Evolutionary conservation across 495 filamentous ascomycete genomes (phyloP), one percentile per base, ranked within the genome.

Genomic region (Chlorociboria aeruginascens): DNA sequence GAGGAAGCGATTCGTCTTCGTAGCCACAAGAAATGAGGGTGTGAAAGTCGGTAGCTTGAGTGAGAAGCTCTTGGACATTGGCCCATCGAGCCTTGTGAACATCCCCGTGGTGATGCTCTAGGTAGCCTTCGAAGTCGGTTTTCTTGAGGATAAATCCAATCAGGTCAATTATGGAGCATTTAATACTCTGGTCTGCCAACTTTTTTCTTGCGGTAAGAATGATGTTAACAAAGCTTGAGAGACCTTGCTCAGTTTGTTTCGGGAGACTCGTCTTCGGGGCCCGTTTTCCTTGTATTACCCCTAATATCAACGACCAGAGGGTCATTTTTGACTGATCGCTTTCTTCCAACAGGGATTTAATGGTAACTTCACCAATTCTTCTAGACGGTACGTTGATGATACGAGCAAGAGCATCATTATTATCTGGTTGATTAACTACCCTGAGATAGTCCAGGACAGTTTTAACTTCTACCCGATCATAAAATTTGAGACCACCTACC

Each of bases 391-490:
- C 72, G 61, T 97, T 97, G 56, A 97, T 79, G 45, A 97, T 80
- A 30, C 86, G 78, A 32, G 81, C 74, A 2, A 97, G 56, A 0
- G 93, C 87, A 61, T 97, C 93, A 47, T 87, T 94, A 55, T 94
- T 89, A 12, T 81, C 74, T 2, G 88, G 87, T 57, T 94, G 86
- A 60, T 83, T 79, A 32, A 95, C 76, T 6, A 93, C 82, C 28
- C 89, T 74, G 17, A 97, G 67, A 62, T 99, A 97, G 61, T 97
- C 89, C 7, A 99, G 62, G 1, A 97, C 61, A 3, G 82, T 75
- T 61, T 93, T 96, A 58, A 99, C 82, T 64, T 99, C 93, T 9
- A 77, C 71, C 40, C 93, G 78, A 54, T 99, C 93, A 56, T 90
- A 99, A 64, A 99, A 99, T 46, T 82, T 81, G 31, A 79, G 75